Evolutionary conservation across 108 stramenopile species (phyloP).

Genomic region (Nitzschia inconspicua): DNA sequence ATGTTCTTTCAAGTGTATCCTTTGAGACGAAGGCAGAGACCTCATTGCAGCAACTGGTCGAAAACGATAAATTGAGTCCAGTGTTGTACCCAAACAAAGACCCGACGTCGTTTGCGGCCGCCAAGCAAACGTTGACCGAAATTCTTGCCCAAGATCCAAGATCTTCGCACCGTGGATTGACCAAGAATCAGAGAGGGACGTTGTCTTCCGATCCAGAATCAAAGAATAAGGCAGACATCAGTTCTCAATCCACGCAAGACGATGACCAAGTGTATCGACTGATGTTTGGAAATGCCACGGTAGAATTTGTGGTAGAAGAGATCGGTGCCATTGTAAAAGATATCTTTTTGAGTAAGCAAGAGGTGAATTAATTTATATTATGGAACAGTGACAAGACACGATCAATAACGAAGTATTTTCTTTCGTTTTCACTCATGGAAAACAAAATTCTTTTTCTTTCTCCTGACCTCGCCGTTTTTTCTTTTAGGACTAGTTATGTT

Average conservation of each 20-base stretch:
- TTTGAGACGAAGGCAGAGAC: conserved; percentile 44
- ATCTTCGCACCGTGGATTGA: conserved; percentile 61
- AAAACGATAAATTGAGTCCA: conserved; percentile 43
- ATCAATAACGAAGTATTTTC: no score
- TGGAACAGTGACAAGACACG: no score
- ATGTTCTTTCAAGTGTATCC: conserved; percentile 40
- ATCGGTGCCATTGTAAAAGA: conserved; percentile 15
- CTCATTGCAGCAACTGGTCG: conserved; percentile 23
- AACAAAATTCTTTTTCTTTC: no score
- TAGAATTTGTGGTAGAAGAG: conserved; percentile 27
- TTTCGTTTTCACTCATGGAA: no score
- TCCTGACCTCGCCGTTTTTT: no score
- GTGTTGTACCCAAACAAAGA: conserved; percentile 55
- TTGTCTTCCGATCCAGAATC: background rate
- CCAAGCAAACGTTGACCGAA: conserved; percentile 48
- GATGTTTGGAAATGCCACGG: conserved; percentile 15
- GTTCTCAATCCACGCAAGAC: background rate
- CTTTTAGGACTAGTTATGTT: no score
- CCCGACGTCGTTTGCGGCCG: conserved; percentile 17
- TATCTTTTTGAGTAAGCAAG: no score
- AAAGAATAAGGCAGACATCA: background rate
- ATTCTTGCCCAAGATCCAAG: conserved; percentile 80
- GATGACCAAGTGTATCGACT: conserved; percentile 16
- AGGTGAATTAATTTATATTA: no score
- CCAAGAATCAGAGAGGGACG: conserved; percentile 55